Percentiles rank a stretch among this genome's conserved stretches.
Conservation (phyloP, 1,284 basidiomycete species). For the Heterobasidion irregulare region DNA sequence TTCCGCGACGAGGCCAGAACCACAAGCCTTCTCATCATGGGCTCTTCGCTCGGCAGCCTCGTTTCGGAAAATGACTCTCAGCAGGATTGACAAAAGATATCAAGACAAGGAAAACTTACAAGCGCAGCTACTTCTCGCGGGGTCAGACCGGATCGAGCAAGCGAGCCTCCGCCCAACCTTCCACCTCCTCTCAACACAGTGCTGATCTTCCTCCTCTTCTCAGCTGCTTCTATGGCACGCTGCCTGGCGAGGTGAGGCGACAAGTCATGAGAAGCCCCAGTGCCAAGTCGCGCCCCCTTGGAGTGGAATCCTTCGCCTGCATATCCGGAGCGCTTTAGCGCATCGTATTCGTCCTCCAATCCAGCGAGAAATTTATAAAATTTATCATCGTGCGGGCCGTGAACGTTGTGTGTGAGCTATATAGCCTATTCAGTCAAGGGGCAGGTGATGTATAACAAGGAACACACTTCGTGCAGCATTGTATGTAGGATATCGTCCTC, state of each 20-base stretch:
- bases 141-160: conserved; percentile 32
- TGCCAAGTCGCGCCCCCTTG: conserved; percentile 58
- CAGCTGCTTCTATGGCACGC: conserved; percentile 70
- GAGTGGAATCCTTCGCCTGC: conserved; percentile 79
- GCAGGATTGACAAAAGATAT: background rate
- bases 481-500: conserved; percentile 67
- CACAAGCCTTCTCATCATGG: conserved; percentile 67
- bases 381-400: conserved; percentile 78
- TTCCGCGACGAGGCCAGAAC: conserved; percentile 47
- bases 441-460: background rate
- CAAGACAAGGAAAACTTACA: conserved; percentile 36
- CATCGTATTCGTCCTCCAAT: conserved; percentile 78
- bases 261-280: conserved; percentile 51
- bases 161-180: conserved; percentile 38
- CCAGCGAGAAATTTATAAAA: conserved; percentile 74
- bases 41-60: conserved; percentile 78
- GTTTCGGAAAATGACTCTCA: conserved; percentile 3
- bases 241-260: conserved; percentile 54
- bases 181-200: conserved; percentile 46
- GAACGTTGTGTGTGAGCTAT: conserved; percentile 82
- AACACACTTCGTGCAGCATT: conserved; percentile 78
- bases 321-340: conserved; percentile 69
- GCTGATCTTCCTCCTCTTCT: conserved; percentile 49
- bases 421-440: background rate
- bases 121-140: conserved; percentile 70